phyloP scores from a whole-genome alignment of 2,329 filamentous ascomycete species.

The Xylariaceae sp. region DNA sequence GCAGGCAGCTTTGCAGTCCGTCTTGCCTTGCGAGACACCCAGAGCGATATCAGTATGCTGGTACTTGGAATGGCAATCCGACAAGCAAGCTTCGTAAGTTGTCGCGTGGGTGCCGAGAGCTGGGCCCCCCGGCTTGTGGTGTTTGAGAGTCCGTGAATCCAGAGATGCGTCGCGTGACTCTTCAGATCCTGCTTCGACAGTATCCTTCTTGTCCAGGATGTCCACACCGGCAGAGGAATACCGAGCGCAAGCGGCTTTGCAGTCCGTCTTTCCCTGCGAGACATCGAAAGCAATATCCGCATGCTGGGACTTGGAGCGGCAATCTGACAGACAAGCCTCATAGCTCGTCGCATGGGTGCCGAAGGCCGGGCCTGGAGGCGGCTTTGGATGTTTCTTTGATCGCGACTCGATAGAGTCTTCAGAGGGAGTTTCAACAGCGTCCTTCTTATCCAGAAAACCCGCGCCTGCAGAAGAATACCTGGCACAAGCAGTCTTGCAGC shows the following conservation, averaged over 20 bases:
- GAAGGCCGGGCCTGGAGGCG: background rate
- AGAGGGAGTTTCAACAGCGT: background rate
- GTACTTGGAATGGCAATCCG: background rate
- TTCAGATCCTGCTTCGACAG: no score
- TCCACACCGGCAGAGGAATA: background rate
- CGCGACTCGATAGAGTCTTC: no score
- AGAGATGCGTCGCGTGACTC: no score
- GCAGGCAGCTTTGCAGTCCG: conserved; percentile 5
- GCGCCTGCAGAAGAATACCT: background rate
- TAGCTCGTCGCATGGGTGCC: background rate
- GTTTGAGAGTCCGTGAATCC: no score
- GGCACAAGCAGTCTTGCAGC: conserved; percentile 8
- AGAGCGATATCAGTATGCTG: conserved; percentile 7
- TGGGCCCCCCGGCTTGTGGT: background rate
- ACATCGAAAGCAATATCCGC: conserved; percentile 6
- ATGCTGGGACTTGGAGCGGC: conserved; percentile 1
- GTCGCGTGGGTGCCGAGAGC: background rate
- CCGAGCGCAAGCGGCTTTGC: conserved; percentile 2
- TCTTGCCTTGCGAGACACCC: background rate
- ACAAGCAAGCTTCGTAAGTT: conserved; percentile 9
- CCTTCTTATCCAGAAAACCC: background rate
- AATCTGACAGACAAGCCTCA: conserved; percentile 11
- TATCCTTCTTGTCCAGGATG: background rate
- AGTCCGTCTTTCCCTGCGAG: conserved; percentile 2
- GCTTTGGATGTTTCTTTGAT: background rate